These are phyloP conservation scores for Gossypium schwendimanii DNA, from an alignment of 441 rosid species.

Conservation along the genomic window DNA sequence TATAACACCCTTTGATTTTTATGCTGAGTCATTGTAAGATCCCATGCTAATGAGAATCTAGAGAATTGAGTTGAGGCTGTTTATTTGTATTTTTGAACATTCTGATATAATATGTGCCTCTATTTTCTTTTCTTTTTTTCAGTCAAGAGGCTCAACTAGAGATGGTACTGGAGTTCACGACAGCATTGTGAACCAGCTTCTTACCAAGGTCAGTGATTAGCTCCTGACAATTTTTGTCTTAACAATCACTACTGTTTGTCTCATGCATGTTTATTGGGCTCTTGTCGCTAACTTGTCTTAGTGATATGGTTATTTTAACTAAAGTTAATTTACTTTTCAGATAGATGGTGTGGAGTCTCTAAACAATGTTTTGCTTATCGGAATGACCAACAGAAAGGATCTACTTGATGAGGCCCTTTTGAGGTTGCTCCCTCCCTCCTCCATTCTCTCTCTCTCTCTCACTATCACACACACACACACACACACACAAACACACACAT, in stretches of 20 bases:
- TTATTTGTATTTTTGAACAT: conserved; percentile 9
- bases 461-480: background rate
- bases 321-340: conserved; percentile 42
- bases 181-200: conserved; percentile 91
- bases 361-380: conserved; percentile 93
- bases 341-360: conserved; percentile 99
- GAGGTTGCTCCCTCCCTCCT: conserved; percentile 45
- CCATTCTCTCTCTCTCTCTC: background rate
- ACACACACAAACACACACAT: too few relatives aligned
- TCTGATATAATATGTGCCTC: background rate
- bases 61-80: conserved; percentile 8
- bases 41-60: background rate
- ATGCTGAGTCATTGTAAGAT: background rate
- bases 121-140: conserved; percentile 22
- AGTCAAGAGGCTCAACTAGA: conserved; percentile 97
- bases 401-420: conserved; percentile 97
- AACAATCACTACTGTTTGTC: background rate
- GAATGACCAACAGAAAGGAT: conserved; percentile 99
- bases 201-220: conserved; percentile 68
- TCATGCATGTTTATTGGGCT: conserved; percentile 4
- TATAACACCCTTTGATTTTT: background rate
- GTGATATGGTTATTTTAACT: conserved; percentile 10
- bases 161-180: conserved; percentile 99
- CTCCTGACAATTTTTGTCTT: conserved; percentile 10
- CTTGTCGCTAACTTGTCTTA: background rate